These are phyloP conservation scores for Didymella glomerata DNA, from an alignment of 2,329 filamentous ascomycete genomes.

Conservation along the genomic window DNA sequence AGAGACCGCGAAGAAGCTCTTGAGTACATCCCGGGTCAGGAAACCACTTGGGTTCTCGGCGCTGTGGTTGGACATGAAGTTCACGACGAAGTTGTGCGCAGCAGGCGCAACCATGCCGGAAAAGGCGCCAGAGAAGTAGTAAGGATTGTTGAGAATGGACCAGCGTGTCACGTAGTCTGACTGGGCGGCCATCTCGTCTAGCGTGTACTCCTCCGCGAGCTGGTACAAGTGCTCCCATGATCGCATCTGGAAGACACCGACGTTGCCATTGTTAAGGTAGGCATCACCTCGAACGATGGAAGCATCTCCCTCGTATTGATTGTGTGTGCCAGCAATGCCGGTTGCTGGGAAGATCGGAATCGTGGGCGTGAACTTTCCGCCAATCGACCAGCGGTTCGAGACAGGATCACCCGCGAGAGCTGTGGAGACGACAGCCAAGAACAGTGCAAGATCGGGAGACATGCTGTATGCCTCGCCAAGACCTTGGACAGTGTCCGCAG, in stretches of 20 bases:
- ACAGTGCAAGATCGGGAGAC: constrained; percentile 24
- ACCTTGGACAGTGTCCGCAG: constrained; percentile 24
- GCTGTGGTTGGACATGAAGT: constrained; percentile 35
- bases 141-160: constrained; percentile 30
- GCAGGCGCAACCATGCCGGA: constrained; percentile 31
- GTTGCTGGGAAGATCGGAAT: constrained; percentile 27
- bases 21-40: constrained; percentile 29
- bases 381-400: constrained; percentile 25
- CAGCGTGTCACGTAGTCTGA: constrained; percentile 29
- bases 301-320: constrained; percentile 31
- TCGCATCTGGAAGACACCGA: constrained; percentile 30
- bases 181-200: constrained; percentile 26
- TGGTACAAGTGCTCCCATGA: constrained; percentile 26
- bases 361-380: constrained; percentile 25
- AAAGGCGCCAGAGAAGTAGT: constrained; percentile 29
- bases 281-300: constrained; percentile 31
- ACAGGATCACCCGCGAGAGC: constrained; percentile 29
- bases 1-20: constrained; percentile 31
- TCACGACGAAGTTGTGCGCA: constrained; percentile 29
- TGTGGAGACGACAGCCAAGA: constrained; percentile 25
- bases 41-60: constrained; percentile 32
- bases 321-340: constrained; percentile 29
- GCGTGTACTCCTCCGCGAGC: constrained; percentile 23
- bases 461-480: constrained; percentile 28
- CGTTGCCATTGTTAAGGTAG: constrained; percentile 27